These are phyloP conservation scores for Mayamaea pseudoterrestris DNA, from an alignment of 108 stramenopile genomes.

Conservation along the genomic window DNA sequence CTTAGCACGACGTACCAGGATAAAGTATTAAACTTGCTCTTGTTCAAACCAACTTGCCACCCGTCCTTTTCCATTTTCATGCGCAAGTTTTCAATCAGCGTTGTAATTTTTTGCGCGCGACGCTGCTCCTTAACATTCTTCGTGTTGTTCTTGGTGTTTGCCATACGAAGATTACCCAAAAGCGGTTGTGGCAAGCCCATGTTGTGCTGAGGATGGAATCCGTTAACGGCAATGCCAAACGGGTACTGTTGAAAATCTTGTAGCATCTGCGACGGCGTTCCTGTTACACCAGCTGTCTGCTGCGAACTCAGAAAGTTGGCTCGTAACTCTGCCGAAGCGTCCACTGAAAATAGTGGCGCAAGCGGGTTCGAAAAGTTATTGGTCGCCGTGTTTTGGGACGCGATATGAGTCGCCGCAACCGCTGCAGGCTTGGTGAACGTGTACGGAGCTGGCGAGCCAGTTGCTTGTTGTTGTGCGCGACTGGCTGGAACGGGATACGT, in stretches of 20 bases:
- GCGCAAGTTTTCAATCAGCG: constrained; percentile 59
- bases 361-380: background rate
- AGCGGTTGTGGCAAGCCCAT: no score
- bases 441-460: constrained; percentile 7
- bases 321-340: background rate
- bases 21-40: constrained; percentile 75
- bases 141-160: no score
- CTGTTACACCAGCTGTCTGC: background rate
- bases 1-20: constrained; percentile 51
- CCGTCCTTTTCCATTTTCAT: constrained; percentile 62
- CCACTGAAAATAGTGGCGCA: background rate
- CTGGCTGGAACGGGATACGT: no score
- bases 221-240: background rate
- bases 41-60: constrained; percentile 53
- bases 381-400: background rate
- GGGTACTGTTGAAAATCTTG: background rate
- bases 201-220: background rate
- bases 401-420: background rate
- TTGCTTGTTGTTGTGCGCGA: no score
- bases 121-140: constrained; percentile 67
- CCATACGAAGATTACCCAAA: no score
- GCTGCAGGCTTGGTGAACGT: constrained; percentile 5
- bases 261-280: no score
- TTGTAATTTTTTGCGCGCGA: constrained; percentile 66
- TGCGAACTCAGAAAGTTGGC: constrained; percentile 1